Base-by-base conservation (phyloP, 345 rosid genomes). In the Moricandia moricandioides region DNA sequence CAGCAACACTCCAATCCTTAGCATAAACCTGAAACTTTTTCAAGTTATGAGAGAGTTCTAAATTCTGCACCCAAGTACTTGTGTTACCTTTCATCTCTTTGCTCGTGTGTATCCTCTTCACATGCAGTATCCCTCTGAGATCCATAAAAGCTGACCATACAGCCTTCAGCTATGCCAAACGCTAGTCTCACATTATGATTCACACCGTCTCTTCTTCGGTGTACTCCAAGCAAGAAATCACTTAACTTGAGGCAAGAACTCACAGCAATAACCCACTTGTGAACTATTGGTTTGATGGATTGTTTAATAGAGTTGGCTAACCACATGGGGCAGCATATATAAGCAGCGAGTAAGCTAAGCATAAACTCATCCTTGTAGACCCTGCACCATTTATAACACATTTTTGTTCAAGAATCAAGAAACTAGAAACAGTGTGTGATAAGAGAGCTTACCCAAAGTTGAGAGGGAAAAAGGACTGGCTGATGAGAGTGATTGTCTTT, bases 221-320 rank as follows among this genome's bases (percentile, higher is more conserved):
- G 39, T 7, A 7, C 52, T 71, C 8, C 57, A 4, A 62, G 39
- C 31, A 72, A 72, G 76, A 72, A 72, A 4, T 30, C 37, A 2
- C 9, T 62, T 40, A 72, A 62, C 5, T 54, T 18, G 59, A 72
- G 76, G 60, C 57, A 49, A 16, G 69, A 72, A 14, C 76, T 49
- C 30, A 72, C 76, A 30, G 35, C 14, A 29, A 26, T 24, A 6
- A 72, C 8, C 69, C 76, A 72, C 60, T 62, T 47, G 51, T 49
- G 62, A 7, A 62, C 49, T 29, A 62, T 34, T 2, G 76, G n/a
- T 72, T 72, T 30, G 18, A 17, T 62, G 2, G 69, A 14, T 62
- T 60, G 21, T 27, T 18, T 34, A 21, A 54, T 7, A 54, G 56
- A 29, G 12, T 68, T 35, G 33, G 7, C 4, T 54, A 68, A 18